A percentile compares a stretch with the other conserved stretches of the same genome.
phyloP scores from a whole-genome alignment of 225 moss, liverwort and hornwort species.

The Pseudisothecium myosuroides region DNA sequence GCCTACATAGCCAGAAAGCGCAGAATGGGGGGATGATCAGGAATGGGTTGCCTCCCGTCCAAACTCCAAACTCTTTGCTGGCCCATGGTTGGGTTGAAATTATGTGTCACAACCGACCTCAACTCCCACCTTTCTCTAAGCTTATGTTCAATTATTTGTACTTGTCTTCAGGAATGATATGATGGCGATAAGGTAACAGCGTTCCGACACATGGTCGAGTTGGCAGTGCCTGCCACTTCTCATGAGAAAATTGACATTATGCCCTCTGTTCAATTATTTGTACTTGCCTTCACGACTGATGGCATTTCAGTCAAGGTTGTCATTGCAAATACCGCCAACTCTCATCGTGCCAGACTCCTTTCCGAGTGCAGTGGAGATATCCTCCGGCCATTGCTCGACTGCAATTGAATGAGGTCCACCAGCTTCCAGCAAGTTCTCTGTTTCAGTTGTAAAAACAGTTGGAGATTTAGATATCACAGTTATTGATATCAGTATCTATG shows the following conservation, averaged over 20 bases:
- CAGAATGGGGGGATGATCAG: too few species aligned
- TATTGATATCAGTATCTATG: neutral
- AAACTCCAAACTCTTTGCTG: neutral
- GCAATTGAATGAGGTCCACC: neutral
- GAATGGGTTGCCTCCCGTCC: too few species aligned
- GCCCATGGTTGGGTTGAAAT: neutral
- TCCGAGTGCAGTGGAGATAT: neutral
- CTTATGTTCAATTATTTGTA: neutral
- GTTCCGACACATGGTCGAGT: neutral
- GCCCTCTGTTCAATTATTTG: neutral
- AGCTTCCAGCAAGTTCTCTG: too few species aligned
- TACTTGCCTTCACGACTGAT: too few species aligned
- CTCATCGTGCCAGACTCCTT: too few species aligned
- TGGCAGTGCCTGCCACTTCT: too few species aligned
- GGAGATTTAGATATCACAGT: neutral
- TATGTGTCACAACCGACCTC: neutral
- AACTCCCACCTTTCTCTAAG: neutral
- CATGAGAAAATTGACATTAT: neutral
- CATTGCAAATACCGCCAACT: neutral
- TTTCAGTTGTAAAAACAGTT: neutral
- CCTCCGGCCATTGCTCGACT: neutral
- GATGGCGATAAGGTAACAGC: neutral
- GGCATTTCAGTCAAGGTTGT: too few species aligned
- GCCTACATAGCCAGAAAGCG: too few species aligned
- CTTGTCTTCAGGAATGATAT: neutral